Evolutionary conservation across 768 basidiomycete genomes (phyloP).

Genomic region (Pleurotus salmoneostramineus): DNA sequence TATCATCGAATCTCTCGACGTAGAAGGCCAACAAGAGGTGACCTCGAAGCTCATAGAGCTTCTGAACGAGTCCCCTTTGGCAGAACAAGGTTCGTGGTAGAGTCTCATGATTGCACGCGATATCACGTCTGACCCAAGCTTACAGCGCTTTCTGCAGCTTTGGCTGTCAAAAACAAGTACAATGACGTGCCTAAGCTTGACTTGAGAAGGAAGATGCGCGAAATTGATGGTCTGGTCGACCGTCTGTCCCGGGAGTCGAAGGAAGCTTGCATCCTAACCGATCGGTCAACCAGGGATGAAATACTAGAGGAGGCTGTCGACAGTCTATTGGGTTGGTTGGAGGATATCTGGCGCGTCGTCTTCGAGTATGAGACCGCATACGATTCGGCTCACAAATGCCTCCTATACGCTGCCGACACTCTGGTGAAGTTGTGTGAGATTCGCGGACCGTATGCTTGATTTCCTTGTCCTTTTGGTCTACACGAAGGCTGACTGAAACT

Average conservation of each 20-base stretch:
- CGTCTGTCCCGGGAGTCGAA: conserved; percentile 54
- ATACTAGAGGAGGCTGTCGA: conserved; percentile 53
- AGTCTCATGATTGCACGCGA: not conserved
- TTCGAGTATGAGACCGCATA: conserved; percentile 57
- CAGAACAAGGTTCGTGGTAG: not conserved
- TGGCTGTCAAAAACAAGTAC: conserved; percentile 33
- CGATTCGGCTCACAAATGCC: conserved; percentile 47
- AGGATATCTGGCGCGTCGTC: conserved; percentile 58
- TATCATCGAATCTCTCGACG: not conserved
- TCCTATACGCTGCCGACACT: conserved; percentile 46
- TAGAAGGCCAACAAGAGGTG: not conserved
- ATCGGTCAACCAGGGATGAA: conserved; percentile 50
- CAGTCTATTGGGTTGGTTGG: conserved; percentile 54
- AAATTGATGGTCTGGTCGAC: conserved; percentile 48
- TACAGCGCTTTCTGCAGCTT: conserved; percentile 32
- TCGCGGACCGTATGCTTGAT: conserved; percentile 22
- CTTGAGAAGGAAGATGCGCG: conserved; percentile 48
- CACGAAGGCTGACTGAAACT: not conserved
- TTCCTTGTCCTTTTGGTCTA: conserved; percentile 6
- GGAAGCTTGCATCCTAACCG: conserved; percentile 40
- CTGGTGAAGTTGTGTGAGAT: conserved; percentile 28
- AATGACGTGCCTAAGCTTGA: conserved; percentile 44
- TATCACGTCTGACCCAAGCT: not conserved
- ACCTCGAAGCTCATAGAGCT: not conserved
- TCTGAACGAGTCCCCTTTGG: not conserved